Evolutionary conservation across 1,139 yeast genomes (phyloP).

Genomic region (Candida glucosophila): DNA sequence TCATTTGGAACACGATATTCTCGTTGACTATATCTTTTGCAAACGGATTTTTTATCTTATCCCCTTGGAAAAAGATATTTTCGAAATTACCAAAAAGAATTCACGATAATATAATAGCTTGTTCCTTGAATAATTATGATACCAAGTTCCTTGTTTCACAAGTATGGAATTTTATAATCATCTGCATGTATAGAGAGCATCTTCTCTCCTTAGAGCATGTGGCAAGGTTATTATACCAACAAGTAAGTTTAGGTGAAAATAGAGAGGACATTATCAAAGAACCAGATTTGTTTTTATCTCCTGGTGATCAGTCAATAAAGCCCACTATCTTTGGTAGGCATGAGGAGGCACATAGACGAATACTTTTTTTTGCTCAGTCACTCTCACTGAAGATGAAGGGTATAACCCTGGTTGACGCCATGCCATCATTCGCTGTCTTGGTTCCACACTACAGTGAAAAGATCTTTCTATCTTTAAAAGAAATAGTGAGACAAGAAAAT

Average conservation of each 20-base stretch:
- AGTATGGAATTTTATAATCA: slow-evolving; percentile 72
- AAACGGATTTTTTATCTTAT: slow-evolving; percentile 69
- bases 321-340: slow-evolving; percentile 25
- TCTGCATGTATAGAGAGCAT: slow-evolving; percentile 73
- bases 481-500: slow-evolving; percentile 48
- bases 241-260: slow-evolving; percentile 24
- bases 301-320: slow-evolving; percentile 46
- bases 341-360: slow-evolving; percentile 69
- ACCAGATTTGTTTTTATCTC: slow-evolving; percentile 67
- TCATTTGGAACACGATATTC: slow-evolving; percentile 68
- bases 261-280: slow-evolving; percentile 25
- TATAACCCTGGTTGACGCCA: slow-evolving; percentile 59
- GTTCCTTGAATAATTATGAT: slow-evolving; percentile 24
- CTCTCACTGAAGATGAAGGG: slow-evolving; percentile 71
- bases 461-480: slow-evolving; percentile 54
- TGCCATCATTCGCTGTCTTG: slow-evolving; percentile 77
- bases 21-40: slow-evolving; percentile 64
- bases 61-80: slow-evolving; percentile 83
- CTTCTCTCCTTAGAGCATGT: slow-evolving; percentile 67
- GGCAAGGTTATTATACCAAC: slow-evolving; percentile 48
- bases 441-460: slow-evolving; percentile 84
- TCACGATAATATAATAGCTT: slow-evolving; percentile 52
- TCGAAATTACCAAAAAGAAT: slow-evolving; percentile 69
- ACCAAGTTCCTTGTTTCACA: slow-evolving; percentile 51
- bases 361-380: slow-evolving; percentile 84